Percentiles rank a stretch among this genome's conserved stretches.
These are phyloP conservation scores for Kappamyces sp. DNA, from an alignment of 192 early-diverging fungal genomes.

Conservation along the genomic window DNA sequence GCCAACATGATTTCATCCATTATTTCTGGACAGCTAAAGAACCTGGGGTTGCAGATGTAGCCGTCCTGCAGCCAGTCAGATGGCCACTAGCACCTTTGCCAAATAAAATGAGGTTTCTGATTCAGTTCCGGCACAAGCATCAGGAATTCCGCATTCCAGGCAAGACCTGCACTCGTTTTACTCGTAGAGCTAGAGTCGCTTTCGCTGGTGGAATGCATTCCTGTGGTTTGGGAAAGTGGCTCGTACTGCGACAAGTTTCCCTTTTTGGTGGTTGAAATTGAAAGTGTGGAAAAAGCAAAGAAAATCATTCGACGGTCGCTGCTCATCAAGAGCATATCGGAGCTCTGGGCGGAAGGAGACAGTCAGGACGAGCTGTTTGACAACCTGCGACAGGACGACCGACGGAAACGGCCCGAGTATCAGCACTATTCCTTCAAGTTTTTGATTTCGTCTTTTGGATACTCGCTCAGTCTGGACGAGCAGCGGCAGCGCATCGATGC, in stretches of 20 bases:
- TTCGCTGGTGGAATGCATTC: slow-evolving; percentile 68
- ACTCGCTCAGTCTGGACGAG: slow-evolving; percentile 62
- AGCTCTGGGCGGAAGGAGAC: slow-evolving; percentile 1
- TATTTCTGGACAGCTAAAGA: too few species aligned
- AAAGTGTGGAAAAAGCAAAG: slow-evolving; percentile 59
- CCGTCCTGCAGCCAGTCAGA: too few species aligned
- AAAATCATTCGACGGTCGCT: slow-evolving; percentile 76
- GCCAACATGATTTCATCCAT: too few species aligned
- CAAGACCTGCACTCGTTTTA: slow-evolving; percentile 32
- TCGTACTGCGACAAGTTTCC: slow-evolving; percentile 66
- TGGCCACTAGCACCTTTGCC: background rate
- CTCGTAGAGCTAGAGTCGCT: slow-evolving; percentile 81
- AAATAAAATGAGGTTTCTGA: slow-evolving; percentile 20
- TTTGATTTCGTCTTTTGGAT: slow-evolving; percentile 66
- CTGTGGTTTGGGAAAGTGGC: slow-evolving; percentile 52
- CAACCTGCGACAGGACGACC: background rate
- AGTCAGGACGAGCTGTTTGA: slow-evolving; percentile 2
- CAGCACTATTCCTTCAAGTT: slow-evolving; percentile 32
- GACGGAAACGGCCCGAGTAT: slow-evolving; percentile 3
- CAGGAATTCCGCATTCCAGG: slow-evolving; percentile 46
- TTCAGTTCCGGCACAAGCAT: slow-evolving; percentile 40
- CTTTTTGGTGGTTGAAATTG: slow-evolving; percentile 72
- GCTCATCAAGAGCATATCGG: slow-evolving; percentile 57
- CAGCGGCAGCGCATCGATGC: slow-evolving; percentile 76
- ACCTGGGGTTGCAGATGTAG: too few species aligned